Evolutionary conservation across 768 basidiomycete genomes (phyloP), one percentile per base, ranked within the genome.

Genomic region (Lactarius deliciosus): DNA sequence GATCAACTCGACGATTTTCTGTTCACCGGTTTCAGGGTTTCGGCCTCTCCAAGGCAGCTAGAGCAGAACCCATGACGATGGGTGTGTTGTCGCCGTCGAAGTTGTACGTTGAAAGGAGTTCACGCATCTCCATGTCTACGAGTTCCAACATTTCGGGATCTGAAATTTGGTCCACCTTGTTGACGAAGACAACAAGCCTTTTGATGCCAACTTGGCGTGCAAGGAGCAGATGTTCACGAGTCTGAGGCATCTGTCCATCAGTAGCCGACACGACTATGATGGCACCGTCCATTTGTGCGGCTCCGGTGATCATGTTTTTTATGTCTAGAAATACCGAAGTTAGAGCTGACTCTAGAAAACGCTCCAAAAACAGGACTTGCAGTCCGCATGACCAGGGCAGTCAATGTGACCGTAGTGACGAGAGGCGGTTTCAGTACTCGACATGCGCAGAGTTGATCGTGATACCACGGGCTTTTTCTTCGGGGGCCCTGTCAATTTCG

Each of bases 91-190:
- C 97, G 62, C 97, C 97, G 73, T 99, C 97, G 70, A 91, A 99
- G 73, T 94, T 92, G 81, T 98, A 98, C 16, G 87, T 87, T 4
- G 87, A 80, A 28, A 99, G 84, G 13, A 99, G 83, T 75, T 99
- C 97, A 66, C 97, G 89, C 89, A 99, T 99, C 84, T 99, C 97
- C 96, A 99, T 98, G 73, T 99, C 97, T 68, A 99, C 97, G 66
- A 99, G 90, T 81, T 97, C 94, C 64, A 98, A 81, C 95, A 99
- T 98, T 83, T 99, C 97, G 6, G 90, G 87, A 83, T 99, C 97
- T 68, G 90, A 86, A 66, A 98, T 91, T 81, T 90, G 86, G 80
- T 99, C 97, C 68, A 99, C 89, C 80, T 99, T 99, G 90, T 99
- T 99, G 79, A 99, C 95, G 83, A 97, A 99, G 71, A 99, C 97